Percentiles rank a stretch among this genome's conserved stretches.
These are phyloP conservation scores for Ambrosiella xylebori DNA, from an alignment of 2,329 filamentous ascomycete species.

Conservation along the genomic window DNA sequence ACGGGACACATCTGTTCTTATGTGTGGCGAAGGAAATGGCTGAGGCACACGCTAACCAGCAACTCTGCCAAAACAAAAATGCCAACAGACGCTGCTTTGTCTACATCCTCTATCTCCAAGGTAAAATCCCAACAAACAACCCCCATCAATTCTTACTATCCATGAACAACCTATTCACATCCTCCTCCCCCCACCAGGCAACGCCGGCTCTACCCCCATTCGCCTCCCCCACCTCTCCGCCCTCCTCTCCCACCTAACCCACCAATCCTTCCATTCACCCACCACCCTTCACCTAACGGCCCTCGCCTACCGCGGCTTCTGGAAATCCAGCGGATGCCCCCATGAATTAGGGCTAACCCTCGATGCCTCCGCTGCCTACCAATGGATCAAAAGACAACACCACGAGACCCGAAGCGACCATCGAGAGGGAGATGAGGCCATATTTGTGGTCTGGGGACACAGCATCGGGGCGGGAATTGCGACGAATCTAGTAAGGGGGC, in stretches of 20 bases:
- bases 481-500: constrained; percentile 33
- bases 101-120: constrained; percentile 41
- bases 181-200: constrained; percentile 24
- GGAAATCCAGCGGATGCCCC: constrained; percentile 56
- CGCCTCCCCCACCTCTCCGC: constrained; percentile 38
- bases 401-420: background rate
- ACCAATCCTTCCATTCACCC: constrained; percentile 20
- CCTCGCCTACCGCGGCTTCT: constrained; percentile 54
- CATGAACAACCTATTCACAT: too few relatives aligned
- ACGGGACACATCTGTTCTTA: constrained; percentile 48
- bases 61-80: constrained; percentile 7
- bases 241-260: constrained; percentile 29
- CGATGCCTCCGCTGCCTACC: constrained; percentile 47
- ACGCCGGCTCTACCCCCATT: constrained; percentile 40
- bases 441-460: constrained; percentile 56
- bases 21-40: constrained; percentile 26
- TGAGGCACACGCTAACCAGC: constrained; percentile 7
- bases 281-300: constrained; percentile 32
- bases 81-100: constrained; percentile 16
- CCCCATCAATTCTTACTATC: too few relatives aligned
- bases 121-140: constrained; percentile 19
- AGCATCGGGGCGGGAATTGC: constrained; percentile 60
- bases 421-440: constrained; percentile 16
- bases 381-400: background rate
- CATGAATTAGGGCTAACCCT: constrained; percentile 52